Percentiles rank a stretch among this genome's conserved stretches.
These are phyloP conservation scores for Datisca glomerata DNA, from an alignment of 306 rosid genomes.

Conservation along the genomic window DNA sequence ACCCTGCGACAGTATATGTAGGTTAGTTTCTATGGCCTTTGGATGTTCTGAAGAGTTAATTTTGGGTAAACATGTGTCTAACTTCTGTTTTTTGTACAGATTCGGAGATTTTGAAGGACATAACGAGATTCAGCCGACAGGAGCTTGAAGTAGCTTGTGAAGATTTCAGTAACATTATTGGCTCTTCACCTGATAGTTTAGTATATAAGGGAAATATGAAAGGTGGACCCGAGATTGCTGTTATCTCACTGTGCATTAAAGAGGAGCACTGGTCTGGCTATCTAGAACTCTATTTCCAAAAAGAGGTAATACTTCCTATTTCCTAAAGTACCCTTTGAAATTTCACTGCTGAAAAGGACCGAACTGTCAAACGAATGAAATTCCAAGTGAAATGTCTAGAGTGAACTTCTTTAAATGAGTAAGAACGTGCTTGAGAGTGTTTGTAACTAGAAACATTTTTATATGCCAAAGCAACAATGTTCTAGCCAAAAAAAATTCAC, in stretches of 20 bases:
- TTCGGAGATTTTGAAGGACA: constrained; percentile 70
- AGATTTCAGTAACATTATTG: constrained; percentile 97
- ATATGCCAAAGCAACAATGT: too few species aligned
- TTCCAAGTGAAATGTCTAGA: too few species aligned
- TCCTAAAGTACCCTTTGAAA: too few species aligned
- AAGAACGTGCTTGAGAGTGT: too few species aligned
- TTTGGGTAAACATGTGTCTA: neutral
- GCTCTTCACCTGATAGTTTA: constrained; percentile 90
- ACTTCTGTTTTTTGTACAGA: constrained; percentile 34
- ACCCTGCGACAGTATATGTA: constrained; percentile 41
- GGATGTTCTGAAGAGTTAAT: neutral
- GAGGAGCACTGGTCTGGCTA: constrained; percentile 91
- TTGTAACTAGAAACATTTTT: too few species aligned
- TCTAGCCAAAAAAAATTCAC: too few species aligned
- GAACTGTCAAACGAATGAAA: too few species aligned
- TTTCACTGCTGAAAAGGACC: too few species aligned
- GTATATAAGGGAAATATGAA: constrained; percentile 90
- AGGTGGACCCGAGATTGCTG: constrained; percentile 93
- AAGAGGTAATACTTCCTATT: constrained; percentile 32
- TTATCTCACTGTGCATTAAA: constrained; percentile 78
- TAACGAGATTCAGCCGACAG: constrained; percentile 64
- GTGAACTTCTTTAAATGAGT: too few species aligned
- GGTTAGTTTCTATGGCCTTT: constrained; percentile 27
- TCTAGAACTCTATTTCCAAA: constrained; percentile 88
- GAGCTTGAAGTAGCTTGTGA: constrained; percentile 98